Percentiles rank a stretch among this genome's conserved stretches.
Conservation (phyloP, 2,329 filamentous ascomycete species). For the Nannizziopsis arthrosporioides region DNA sequence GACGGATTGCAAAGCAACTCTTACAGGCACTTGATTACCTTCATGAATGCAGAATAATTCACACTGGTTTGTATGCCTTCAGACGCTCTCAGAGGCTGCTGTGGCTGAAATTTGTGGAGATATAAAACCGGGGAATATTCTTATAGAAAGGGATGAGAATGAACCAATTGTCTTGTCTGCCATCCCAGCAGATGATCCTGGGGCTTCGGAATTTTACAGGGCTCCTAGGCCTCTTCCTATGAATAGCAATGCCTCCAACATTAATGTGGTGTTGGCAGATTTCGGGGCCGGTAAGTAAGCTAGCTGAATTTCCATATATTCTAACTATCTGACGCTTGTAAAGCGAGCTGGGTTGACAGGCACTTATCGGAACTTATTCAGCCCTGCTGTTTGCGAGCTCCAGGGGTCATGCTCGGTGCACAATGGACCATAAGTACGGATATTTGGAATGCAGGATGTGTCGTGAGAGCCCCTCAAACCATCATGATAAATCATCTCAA, state of each 20-base stretch:
- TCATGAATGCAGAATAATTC: conserved; percentile 19
- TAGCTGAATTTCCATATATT: not conserved
- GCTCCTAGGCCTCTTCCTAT: conserved; percentile 12
- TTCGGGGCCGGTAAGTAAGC: conserved; percentile 14
- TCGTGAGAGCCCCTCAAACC: conserved; percentile 15
- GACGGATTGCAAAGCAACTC: conserved; percentile 19
- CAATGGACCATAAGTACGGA: conserved; percentile 20
- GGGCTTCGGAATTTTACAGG: conserved; percentile 11
- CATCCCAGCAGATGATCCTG: conserved; percentile 15
- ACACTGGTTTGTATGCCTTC: conserved; percentile 18
- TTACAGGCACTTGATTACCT: conserved; percentile 22
- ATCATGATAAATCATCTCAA: too few relatives aligned
- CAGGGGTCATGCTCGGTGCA: conserved; percentile 21
- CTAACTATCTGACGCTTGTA: conserved; percentile 4
- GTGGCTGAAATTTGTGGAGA: conserved; percentile 13
- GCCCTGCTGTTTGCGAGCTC: conserved; percentile 16
- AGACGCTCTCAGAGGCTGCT: conserved; percentile 5
- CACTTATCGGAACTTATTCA: conserved; percentile 18
- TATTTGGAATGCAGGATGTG: conserved; percentile 24
- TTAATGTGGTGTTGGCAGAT: too few relatives aligned
- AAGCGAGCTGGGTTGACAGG: conserved; percentile 17
- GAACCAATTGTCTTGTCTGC: conserved; percentile 13
- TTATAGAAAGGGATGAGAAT: conserved; percentile 17
- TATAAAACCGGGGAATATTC: conserved; percentile 21
- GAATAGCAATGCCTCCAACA: too few relatives aligned